phyloP scores from a whole-genome alignment of 2,329 filamentous ascomycete species.

The Aspergillus brasiliensis region DNA sequence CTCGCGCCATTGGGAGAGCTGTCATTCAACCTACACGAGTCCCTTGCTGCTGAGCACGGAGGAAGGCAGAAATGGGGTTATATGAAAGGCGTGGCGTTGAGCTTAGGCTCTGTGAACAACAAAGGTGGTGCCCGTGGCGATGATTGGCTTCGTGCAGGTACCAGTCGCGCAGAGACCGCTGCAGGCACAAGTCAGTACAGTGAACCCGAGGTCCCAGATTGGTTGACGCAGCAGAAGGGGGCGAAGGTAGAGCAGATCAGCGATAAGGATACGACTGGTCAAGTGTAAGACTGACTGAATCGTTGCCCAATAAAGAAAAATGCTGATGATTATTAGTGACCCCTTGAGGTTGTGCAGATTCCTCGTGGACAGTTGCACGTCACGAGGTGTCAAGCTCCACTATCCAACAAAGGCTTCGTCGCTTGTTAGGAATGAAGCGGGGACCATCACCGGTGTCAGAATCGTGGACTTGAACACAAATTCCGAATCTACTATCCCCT shows the following conservation, averaged over 20 bases:
- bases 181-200: slow-evolving; percentile 39
- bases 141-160: slow-evolving; percentile 68
- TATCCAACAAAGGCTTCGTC: slow-evolving; percentile 62
- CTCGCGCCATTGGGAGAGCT: slow-evolving; percentile 63
- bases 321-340: slow-evolving; percentile 52
- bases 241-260: slow-evolving; percentile 64
- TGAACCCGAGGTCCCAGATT: slow-evolving; percentile 51
- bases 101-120: slow-evolving; percentile 47
- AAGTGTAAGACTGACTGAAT: slow-evolving; percentile 55
- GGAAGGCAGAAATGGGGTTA: slow-evolving; percentile 64
- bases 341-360: slow-evolving; percentile 67
- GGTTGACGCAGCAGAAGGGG: slow-evolving; percentile 60
- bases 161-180: slow-evolving; percentile 61
- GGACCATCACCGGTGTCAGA: slow-evolving; percentile 55
- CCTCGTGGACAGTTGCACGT: slow-evolving; percentile 60
- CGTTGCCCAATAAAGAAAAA: not conserved
- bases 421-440: slow-evolving; percentile 53
- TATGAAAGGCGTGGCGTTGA: slow-evolving; percentile 61
- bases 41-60: slow-evolving; percentile 61
- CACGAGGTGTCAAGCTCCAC: slow-evolving; percentile 65
- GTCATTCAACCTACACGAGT: slow-evolving; percentile 69
- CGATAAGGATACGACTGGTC: slow-evolving; percentile 61
- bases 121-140: slow-evolving; percentile 53
- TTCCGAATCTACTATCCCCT: slow-evolving; percentile 51
- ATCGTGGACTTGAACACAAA: slow-evolving; percentile 47